Percentiles rank a stretch among this genome's conserved stretches.
Conservation (phyloP, 192 early-diverging fungal species). For the Phycomyces blakesleeanus region DNA sequence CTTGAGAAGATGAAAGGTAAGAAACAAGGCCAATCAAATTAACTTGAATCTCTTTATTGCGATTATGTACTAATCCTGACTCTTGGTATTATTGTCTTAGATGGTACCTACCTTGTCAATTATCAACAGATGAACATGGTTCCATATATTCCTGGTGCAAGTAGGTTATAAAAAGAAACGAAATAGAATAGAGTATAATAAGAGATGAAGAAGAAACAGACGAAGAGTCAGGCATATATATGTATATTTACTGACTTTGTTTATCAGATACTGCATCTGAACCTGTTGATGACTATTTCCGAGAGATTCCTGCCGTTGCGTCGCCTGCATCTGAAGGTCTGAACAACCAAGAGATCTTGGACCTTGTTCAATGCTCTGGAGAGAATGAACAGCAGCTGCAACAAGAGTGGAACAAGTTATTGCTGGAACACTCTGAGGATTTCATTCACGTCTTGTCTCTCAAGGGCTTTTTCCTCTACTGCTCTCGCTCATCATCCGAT, state of each 20-base stretch:
- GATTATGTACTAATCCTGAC: background rate
- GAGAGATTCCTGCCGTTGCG: constrained; percentile 28
- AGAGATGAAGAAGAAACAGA: too few species aligned
- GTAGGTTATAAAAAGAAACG: too few species aligned
- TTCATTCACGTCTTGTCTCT: constrained; percentile 65
- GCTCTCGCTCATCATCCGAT: constrained; percentile 37
- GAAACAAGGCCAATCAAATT: background rate
- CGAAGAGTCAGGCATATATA: too few species aligned
- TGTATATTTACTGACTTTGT: too few species aligned
- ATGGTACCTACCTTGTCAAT: constrained; percentile 52
- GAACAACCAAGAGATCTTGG: constrained; percentile 33
- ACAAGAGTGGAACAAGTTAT: constrained; percentile 36
- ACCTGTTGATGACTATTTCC: constrained; percentile 37
- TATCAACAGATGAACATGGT: constrained; percentile 43
- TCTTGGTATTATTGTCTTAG: constrained; percentile 14
- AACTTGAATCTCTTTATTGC: background rate
- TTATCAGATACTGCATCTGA: constrained; percentile 13
- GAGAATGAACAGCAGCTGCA: constrained; percentile 24
- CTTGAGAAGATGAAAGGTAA: constrained; percentile 53
- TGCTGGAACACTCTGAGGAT: constrained; percentile 54
- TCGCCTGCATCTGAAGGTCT: constrained; percentile 24
- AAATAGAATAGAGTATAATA: too few species aligned
- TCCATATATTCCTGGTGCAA: constrained; percentile 34
- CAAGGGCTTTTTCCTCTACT: constrained; percentile 67
- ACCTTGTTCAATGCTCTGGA: constrained; percentile 31